Evolutionary conservation across 768 basidiomycete species (phyloP), one percentile per base, ranked within the genome.

Genomic region (Kwoniella sp.): DNA sequence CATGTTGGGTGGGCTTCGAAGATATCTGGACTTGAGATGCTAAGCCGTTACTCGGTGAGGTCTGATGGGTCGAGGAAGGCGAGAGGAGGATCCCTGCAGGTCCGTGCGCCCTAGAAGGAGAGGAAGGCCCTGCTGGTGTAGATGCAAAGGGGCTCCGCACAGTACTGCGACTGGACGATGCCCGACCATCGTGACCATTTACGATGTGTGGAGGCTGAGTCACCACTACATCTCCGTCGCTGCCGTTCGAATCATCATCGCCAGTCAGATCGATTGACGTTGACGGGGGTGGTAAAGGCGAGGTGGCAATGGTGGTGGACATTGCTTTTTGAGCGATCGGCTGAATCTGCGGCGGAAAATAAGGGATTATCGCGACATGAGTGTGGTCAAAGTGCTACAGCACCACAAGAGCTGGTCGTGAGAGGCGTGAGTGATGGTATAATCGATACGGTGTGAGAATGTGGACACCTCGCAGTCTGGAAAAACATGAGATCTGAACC

Each of bases 221-320:
- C 22, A 27, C 22, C 46, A 12, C 36, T 26, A 5, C n/a, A 38
- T 6, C 49, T 28, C 26, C 32, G 23, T 47, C 46, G 27, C 25
- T 33, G 14, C 25, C 14, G n/a, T n/a, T n/a, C n/a, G n/a, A n/a
- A 20, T 15, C 25, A 34, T 54, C 53, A 19, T 48, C 53, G 7
- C 54, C 54, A 7, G 54, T 56, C 31, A 56, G 32, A 37, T 56
- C 54, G 27, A 56, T 56, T 17, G 53, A 55, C 32, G 37, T 31
- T 12, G 46, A 26, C 20, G 33, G 50, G 37, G 49, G 49, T 33
- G 49, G 49, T 43, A 22, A 14, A 17, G 32, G 11, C 22, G 1
- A 8, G 20, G 42, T 7, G 19, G 50, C 42, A 23, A 36, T 52
- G 32, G 32, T 43, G 41, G 46, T 17, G 51, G 37, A 37, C 17